These are phyloP conservation scores for Hypoxylon sp. DNA, from an alignment of 2,329 filamentous ascomycete species.

Conservation along the genomic window DNA sequence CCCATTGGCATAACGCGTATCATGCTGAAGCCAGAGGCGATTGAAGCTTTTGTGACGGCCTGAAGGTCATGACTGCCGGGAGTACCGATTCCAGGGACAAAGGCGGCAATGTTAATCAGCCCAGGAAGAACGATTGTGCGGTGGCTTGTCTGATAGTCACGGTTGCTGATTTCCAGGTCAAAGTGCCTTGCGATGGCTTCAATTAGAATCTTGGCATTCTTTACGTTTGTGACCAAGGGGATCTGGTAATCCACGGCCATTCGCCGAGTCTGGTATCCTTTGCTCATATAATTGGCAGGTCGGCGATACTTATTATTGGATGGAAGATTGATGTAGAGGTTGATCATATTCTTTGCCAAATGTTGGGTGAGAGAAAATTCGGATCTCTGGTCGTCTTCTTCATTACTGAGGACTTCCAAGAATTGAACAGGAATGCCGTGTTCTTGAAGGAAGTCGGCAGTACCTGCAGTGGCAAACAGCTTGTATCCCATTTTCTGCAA, in stretches of 20 bases:
- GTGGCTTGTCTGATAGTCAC: constrained; percentile 94
- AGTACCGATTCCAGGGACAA: constrained; percentile 80
- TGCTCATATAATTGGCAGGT: constrained; percentile 98
- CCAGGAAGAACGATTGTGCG: constrained; percentile 80
- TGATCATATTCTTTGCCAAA: constrained; percentile 96
- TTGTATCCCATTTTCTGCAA: constrained; percentile 94
- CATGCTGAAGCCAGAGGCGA: constrained; percentile 84
- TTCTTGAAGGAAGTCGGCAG: constrained; percentile 95
- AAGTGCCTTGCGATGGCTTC: constrained; percentile 94
- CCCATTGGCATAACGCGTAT: constrained; percentile 83
- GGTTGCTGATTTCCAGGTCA: constrained; percentile 83
- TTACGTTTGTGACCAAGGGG: constrained; percentile 97
- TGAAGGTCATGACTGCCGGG: constrained; percentile 77
- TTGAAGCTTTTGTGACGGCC: constrained; percentile 78
- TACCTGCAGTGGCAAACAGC: constrained; percentile 95
- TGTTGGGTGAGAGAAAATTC: constrained; percentile 98
- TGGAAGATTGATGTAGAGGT: constrained; percentile 99
- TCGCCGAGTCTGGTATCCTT: constrained; percentile 94
- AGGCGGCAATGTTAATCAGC: constrained; percentile 83
- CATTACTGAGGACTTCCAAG: constrained; percentile 85
- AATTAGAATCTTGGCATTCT: constrained; percentile 97
- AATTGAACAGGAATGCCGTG: constrained; percentile 94
- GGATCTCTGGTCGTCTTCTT: constrained; percentile 87
- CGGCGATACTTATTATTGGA: constrained; percentile 97
- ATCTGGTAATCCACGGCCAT: constrained; percentile 99